Evolutionary conservation across 2,329 filamentous ascomycete species (phyloP), one percentile per base, ranked within the genome.

Genomic region (Bipolaris cookei): DNA sequence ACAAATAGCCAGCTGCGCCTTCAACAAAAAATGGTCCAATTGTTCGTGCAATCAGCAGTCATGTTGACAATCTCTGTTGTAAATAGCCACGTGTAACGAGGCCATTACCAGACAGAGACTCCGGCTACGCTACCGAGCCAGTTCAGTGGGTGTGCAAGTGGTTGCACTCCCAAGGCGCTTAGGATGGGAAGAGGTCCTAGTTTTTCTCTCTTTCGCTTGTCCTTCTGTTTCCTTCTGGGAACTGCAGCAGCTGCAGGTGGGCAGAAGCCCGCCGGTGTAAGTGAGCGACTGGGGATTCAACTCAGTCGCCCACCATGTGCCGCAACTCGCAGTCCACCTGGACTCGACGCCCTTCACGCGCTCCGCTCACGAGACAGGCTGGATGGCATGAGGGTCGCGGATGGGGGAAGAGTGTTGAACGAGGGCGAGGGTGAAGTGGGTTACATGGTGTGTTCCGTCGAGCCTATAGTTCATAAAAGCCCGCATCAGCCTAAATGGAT

Each of bases 401-500:
- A 50, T 42, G 42, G 48, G 25, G 42, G 47, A 47, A 5, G 51
- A 45, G 38, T 52, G 45, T 49, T 62, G 51, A 42, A 44, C 3
- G 42, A 30, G 42, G 23, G 42, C 42, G 43, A 58, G 41, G 43
- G 58, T 54, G 55, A 60, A 56, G 60, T 61, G 53, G 66, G 52
- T 61, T 62, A 41, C 54, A 59, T 65, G 54, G 64, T 61, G 59
- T 59, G 54, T 60, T 38, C n/a, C 62, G 58, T 47, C 58, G 64
- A 56, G 57, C 62, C 61, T 62, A 56, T 66, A 54, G 54, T 51
- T 56, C 50, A 56, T 37, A 41, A 46, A 41, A 44, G 45, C 39
- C 10, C 56, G 43, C 66, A 71, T 50, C 62, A 58, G 69, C 67
- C 71, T 74, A 74, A 74, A 72, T 68, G 67, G 70, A 47, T 70